Evolutionary conservation across 176 grass and related monocot genomes (phyloP), one percentile per base, ranked within the genome.

Genomic region (Panicum miliaceum): DNA sequence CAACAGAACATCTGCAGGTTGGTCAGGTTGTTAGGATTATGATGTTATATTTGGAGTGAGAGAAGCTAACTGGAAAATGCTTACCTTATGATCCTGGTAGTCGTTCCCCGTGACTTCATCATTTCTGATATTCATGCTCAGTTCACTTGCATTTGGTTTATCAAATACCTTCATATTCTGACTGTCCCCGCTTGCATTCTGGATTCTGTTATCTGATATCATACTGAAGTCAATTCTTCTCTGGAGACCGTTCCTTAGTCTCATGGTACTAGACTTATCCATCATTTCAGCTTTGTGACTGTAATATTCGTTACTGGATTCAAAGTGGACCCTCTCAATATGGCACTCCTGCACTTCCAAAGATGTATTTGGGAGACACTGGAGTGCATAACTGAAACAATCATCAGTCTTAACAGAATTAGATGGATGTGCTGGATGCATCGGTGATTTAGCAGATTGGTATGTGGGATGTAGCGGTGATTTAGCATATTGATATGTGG

Each of bases 41-140:
- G 86, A 81, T 88, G 87, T 80, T 85, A n/a, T 46, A 70, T 87
- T 82, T 89, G 46, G 51, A 48, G 80, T 84, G 79, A 1, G 68
- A 71, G 11, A 22, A 40, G 22, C 15, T 19, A 16, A 13, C 11
- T 70, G 40, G 27, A 57, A 77, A 80, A 85, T 81, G 63, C 83
- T 87, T 45, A 86, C 62, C 60, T 76, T 83, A 27, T 76, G 65
- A 67, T 90, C 89, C 71, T 89, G 94, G 52, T 4, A 59, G 54
- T 7, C 42, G 64, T 64, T 80, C 79, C 51, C 64, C 20, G 35
- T 57, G 46, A 10, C 19, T 72, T 57, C 45, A 7, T 58, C 75
- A 26, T 81, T 87, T 81, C 38, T 46, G 48, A 36, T 38, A 84
- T 62, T 53, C 38, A 89, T 78, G 20, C 61, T 64, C 64, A 79